phyloP scores from a whole-genome alignment of 306 rosid species.

The Quercus agrifolia region DNA sequence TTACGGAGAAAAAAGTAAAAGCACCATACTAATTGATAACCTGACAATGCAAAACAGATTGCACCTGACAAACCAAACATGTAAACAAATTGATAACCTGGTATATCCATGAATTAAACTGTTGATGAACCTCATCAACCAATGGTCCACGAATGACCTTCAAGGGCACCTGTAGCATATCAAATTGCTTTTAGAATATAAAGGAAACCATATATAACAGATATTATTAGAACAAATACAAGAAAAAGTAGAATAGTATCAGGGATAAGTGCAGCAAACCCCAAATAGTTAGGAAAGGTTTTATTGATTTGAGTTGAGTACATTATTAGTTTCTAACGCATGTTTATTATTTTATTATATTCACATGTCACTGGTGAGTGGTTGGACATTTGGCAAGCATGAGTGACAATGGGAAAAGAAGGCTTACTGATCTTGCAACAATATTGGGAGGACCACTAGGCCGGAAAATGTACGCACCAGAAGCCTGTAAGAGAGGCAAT shows the following conservation, averaged over 20 bases:
- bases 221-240: background rate
- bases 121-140: constrained; percentile 73
- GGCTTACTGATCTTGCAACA: constrained; percentile 79
- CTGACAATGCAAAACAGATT: background rate
- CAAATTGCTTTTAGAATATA: background rate
- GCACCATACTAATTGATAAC: background rate
- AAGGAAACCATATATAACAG: background rate
- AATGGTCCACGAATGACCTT: constrained; percentile 64
- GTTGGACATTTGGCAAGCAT: background rate
- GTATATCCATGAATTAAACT: constrained; percentile 73
- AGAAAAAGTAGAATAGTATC: background rate
- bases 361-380: background rate
- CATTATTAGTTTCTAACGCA: background rate
- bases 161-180: constrained; percentile 45
- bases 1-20: background rate
- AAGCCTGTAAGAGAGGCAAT: constrained; percentile 39
- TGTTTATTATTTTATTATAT: background rate
- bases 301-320: background rate
- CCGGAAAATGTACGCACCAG: constrained; percentile 90
- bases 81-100: constrained; percentile 49
- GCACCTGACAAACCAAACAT: background rate
- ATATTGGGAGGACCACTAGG: constrained; percentile 63
- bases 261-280: background rate
- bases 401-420: background rate
- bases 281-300: background rate